These are phyloP conservation scores for Pythium angustatum DNA, from an alignment of 352 stramenopile genomes.

Conservation along the genomic window DNA sequence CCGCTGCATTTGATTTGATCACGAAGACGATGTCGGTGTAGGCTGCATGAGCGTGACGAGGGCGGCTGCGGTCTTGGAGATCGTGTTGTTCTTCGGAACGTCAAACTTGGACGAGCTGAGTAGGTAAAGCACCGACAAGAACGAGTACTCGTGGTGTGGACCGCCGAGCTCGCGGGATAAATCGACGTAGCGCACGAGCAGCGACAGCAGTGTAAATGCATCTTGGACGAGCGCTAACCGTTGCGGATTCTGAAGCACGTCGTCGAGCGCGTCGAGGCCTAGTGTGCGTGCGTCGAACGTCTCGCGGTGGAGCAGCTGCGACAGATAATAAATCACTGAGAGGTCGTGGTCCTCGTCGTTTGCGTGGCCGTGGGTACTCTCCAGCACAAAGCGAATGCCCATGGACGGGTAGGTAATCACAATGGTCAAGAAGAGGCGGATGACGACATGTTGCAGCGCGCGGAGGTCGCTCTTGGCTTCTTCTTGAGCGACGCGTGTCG, in stretches of 20 bases:
- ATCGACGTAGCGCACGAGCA: slow-evolving; percentile 75
- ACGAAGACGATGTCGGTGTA: neutral
- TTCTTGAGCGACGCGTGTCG: slow-evolving; percentile 5
- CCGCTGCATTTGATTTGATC: neutral
- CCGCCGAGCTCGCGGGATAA: slow-evolving; percentile 49
- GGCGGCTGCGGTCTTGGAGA: slow-evolving; percentile 49
- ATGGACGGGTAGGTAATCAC: slow-evolving; percentile 55
- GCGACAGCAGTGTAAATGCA: slow-evolving; percentile 54
- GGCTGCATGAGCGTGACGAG: slow-evolving; percentile 38
- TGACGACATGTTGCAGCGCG: slow-evolving; percentile 52
- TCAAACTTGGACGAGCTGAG: slow-evolving; percentile 42
- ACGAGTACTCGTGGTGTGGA: slow-evolving; percentile 53
- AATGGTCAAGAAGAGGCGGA: slow-evolving; percentile 61
- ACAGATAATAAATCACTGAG: slow-evolving; percentile 65
- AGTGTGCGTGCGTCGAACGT: slow-evolving; percentile 55
- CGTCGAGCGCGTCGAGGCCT: slow-evolving; percentile 29
- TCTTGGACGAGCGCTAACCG: slow-evolving; percentile 50
- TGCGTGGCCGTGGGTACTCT: slow-evolving; percentile 55
- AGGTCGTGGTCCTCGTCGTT: slow-evolving; percentile 52
- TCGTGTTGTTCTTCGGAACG: slow-evolving; percentile 41
- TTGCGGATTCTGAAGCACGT: slow-evolving; percentile 33
- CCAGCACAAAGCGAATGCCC: slow-evolving; percentile 68
- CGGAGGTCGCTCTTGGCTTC: slow-evolving; percentile 21
- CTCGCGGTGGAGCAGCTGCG: slow-evolving; percentile 58
- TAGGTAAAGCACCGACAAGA: slow-evolving; percentile 56